Evolutionary conservation across 2,329 filamentous ascomycete species (phyloP), one percentile per base, ranked within the genome.

Genomic region (Cladosporium phlei): DNA sequence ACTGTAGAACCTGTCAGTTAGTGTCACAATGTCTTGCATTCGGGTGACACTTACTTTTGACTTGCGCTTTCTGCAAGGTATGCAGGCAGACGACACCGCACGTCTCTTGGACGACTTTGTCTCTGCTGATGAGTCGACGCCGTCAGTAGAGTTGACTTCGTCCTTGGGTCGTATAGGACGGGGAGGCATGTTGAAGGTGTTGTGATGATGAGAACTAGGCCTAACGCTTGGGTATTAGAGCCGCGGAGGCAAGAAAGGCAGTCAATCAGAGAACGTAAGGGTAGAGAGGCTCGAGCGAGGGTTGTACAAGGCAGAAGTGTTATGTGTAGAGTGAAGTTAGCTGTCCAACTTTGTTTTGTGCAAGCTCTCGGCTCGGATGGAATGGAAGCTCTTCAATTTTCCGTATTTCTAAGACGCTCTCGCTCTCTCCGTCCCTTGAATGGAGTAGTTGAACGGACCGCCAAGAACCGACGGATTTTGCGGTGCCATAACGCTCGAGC

Each of bases 31-130:
- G 46, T 28, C 12, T 17, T 12, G 5, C 9, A 19, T 5, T 6
- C 11, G 27, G 10, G 17, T 19, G 10, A 38, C 11, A 49, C 65
- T 42, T 47, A 71, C 72, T 63, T 74, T 75, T 48, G 68, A 72
- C 55, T 75, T 75, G 48, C 72, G 68, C 55, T 71, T 73, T 30
- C 72, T 64, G 56, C 72, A 75, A n/a, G 71, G 70, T 30, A 72
- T 69, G 53, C 72, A 75, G 21, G 72, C 71, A 35, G 63, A 66
- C 3, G 66, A 67, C 2, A 67, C 64, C 21, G 63, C 65, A 50
- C 59, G 58, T 25, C 66, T 54, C 53, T 66, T 67, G 22, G 54
- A 53, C 24, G 56, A 38, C 45, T 61, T 64, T 10, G 45, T 37
- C 9, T 55, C 51, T 8, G 69, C 16, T 16, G 42, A 17, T n/a